These are phyloP conservation scores for Vitis vinifera DNA, from an alignment of 164 flowering plant genomes.

Conservation along the genomic window DNA sequence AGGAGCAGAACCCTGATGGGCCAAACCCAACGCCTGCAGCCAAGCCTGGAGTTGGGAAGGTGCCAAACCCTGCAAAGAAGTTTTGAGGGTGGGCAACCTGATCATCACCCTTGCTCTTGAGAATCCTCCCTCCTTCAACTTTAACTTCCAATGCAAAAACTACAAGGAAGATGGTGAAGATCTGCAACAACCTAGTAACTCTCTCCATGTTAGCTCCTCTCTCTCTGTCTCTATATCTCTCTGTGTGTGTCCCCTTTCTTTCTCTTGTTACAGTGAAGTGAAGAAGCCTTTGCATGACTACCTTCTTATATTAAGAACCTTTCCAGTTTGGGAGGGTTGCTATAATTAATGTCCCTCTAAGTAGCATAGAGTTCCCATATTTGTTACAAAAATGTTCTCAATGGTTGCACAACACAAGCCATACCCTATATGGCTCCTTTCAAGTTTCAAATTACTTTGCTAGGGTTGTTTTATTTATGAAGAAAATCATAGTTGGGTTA, in stretches of 20 bases:
- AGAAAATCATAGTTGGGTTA: no score
- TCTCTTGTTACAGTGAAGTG: background rate
- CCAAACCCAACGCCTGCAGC: constrained; percentile 4
- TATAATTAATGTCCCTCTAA: no score
- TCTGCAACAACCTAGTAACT: constrained; percentile 6
- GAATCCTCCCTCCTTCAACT: constrained; percentile 19
- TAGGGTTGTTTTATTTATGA: no score
- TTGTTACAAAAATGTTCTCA: no score
- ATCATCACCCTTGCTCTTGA: background rate
- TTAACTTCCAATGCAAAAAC: background rate
- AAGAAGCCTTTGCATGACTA: no score
- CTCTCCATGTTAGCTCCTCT: constrained; percentile 12
- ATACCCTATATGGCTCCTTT: no score
- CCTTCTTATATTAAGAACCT: no score
- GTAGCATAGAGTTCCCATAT: no score
- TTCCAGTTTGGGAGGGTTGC: no score
- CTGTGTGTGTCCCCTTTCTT: background rate
- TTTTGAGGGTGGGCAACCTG: constrained; percentile 14
- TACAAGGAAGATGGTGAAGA: constrained; percentile 11
- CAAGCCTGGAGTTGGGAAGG: constrained; percentile 14
- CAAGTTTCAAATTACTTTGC: no score
- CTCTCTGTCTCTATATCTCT: background rate
- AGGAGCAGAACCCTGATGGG: constrained; percentile 1
- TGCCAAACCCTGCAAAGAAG: constrained; percentile 5
- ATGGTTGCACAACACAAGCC: no score